A percentile compares a stretch with the other conserved stretches of the same genome.
Conservation (phyloP, 1,284 basidiomycete species). For the Leccinum fallax region DNA sequence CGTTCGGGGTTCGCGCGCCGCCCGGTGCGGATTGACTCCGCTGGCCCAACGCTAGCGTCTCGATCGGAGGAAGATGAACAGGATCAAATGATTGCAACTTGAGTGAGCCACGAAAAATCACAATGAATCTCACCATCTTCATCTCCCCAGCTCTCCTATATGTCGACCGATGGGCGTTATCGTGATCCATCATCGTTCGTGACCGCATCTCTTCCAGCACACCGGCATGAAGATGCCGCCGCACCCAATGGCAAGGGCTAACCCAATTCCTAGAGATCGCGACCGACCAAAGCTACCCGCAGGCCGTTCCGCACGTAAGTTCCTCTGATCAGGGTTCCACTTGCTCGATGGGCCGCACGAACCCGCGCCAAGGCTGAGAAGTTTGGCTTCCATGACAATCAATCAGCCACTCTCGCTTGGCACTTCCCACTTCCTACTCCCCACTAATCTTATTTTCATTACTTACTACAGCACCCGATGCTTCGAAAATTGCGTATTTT, state of each 20-base stretch:
- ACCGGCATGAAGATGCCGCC: not conserved
- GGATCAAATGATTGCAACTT: not conserved
- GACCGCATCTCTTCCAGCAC: not conserved
- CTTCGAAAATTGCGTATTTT: constrained; percentile 12
- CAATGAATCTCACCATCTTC: not conserved
- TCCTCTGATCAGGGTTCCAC: not conserved
- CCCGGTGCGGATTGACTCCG: constrained; percentile 9
- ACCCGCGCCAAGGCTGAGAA: constrained; percentile 13
- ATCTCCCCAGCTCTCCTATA: not conserved
- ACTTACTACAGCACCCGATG: constrained; percentile 7
- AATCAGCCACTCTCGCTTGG: constrained; percentile 18
- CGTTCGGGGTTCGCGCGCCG: constrained; percentile 9
- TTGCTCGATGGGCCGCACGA: not conserved
- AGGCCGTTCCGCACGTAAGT: not conserved
- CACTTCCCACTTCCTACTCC: not conserved
- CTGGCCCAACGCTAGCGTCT: constrained; percentile 9
- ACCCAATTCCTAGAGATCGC: constrained; percentile 3
- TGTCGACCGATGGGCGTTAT: not conserved
- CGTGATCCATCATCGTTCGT: constrained; percentile 4
- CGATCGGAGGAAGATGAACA: constrained; percentile 17
- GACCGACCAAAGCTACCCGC: not conserved
- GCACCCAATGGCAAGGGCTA: not conserved
- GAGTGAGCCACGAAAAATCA: constrained; percentile 3
- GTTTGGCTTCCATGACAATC: constrained; percentile 20
- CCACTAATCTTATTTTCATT: constrained; percentile 11